These are phyloP conservation scores for Fusarium ramigenum DNA, from an alignment of 2,329 filamentous ascomycete genomes.

Conservation along the genomic window DNA sequence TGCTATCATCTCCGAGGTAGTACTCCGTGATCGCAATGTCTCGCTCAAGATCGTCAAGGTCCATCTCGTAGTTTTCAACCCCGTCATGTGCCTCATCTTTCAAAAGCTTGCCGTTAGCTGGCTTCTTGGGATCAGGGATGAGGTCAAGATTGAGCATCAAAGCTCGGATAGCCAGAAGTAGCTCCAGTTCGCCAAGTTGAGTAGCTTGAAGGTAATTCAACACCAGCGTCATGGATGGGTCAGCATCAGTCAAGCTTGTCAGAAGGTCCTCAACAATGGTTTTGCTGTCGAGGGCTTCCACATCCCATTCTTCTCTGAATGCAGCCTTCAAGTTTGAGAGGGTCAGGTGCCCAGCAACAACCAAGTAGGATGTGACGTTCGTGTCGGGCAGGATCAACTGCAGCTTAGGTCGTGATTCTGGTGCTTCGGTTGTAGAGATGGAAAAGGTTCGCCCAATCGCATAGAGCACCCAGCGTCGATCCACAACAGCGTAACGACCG, in stretches of 20 bases:
- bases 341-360: constrained; percentile 68
- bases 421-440: constrained; percentile 57
- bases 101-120: constrained; percentile 46
- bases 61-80: constrained; percentile 56
- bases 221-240: constrained; percentile 73
- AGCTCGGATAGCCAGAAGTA: constrained; percentile 71
- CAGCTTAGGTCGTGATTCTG: constrained; percentile 47
- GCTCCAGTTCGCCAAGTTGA: constrained; percentile 71
- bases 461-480: constrained; percentile 73
- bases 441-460: constrained; percentile 70
- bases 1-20: constrained; percentile 71
- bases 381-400: constrained; percentile 58
- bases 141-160: constrained; percentile 76
- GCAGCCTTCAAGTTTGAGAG: constrained; percentile 67
- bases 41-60: constrained; percentile 68
- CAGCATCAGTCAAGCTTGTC: constrained; percentile 68
- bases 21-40: constrained; percentile 75
- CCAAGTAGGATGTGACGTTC: constrained; percentile 67
- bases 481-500: constrained; percentile 62
- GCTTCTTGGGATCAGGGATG: constrained; percentile 54
- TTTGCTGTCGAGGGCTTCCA: constrained; percentile 55
- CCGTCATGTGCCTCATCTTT: constrained; percentile 44
- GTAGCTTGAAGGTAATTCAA: constrained; percentile 72
- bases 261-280: constrained; percentile 70
- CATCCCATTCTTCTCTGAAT: constrained; percentile 59